Conservation (phyloP, 2,329 filamentous ascomycete genomes). For the Alternaria ethzedia region DNA sequence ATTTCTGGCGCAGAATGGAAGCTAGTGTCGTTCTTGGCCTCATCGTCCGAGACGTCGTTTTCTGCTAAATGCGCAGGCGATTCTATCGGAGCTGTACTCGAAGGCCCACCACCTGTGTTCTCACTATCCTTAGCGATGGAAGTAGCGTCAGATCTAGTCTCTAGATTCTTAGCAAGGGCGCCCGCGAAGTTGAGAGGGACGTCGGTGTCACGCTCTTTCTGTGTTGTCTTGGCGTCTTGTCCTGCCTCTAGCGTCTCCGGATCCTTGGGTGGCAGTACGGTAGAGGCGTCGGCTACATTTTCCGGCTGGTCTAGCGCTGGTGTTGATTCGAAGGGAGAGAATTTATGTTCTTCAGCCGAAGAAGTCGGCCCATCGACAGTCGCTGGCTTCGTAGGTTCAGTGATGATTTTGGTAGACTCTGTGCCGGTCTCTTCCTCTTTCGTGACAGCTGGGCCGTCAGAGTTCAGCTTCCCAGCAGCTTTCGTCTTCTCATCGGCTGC, state of each 20-base stretch:
- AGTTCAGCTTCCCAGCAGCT: neutral
- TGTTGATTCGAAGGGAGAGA: neutral
- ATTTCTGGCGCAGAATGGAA: slow-evolving; percentile 32
- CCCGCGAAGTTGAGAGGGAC: neutral
- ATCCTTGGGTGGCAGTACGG: neutral
- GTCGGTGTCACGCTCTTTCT: neutral
- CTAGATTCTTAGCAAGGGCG: neutral
- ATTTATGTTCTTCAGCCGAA: neutral
- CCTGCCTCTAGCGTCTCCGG: neutral
- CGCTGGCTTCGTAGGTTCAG: neutral
- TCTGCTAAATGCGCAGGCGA: neutral
- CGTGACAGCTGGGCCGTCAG: neutral
- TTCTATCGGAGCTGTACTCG: neutral
- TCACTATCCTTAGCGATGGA: neutral
- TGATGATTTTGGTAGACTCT: neutral
- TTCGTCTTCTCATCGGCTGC: neutral
- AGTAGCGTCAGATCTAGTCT: neutral
- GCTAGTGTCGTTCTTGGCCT: slow-evolving; percentile 32
- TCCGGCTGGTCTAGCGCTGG: neutral
- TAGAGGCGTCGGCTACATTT: neutral
- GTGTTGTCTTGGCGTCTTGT: neutral
- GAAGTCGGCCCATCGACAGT: neutral
- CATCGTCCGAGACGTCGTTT: slow-evolving; percentile 26
- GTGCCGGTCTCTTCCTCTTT: neutral
- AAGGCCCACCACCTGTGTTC: neutral